Percentiles rank a stretch among this genome's conserved stretches.
Conservation (phyloP, 257 asterid genomes). For the Coffea canephora region DNA sequence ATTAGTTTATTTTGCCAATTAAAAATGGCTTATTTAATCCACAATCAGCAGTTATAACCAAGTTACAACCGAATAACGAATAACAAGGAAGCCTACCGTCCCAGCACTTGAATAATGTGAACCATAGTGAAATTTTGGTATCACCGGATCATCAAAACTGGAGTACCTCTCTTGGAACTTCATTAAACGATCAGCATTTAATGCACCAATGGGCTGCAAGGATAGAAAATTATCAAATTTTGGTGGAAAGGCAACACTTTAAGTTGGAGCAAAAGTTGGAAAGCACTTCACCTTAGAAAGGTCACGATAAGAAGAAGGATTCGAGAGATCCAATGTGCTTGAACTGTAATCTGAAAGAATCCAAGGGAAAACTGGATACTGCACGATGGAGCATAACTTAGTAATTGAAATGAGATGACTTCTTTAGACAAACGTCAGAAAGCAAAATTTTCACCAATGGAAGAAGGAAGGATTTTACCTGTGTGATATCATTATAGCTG, state of each 20-base stretch:
- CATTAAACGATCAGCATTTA: slow-evolving; percentile 73
- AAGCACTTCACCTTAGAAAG: slow-evolving; percentile 74
- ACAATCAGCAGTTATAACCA: not conserved
- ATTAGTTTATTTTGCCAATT: too few relatives aligned
- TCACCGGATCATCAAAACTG: slow-evolving; percentile 89
- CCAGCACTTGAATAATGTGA: slow-evolving; percentile 99
- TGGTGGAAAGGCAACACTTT: slow-evolving; percentile 23
- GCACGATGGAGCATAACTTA: slow-evolving; percentile 36
- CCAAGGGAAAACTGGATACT: slow-evolving; percentile 99
- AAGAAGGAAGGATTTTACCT: slow-evolving; percentile 41
- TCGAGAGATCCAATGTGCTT: slow-evolving; percentile 65
- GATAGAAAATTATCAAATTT: slow-evolving; percentile 11
- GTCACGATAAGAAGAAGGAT: slow-evolving; percentile 87
- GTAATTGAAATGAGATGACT: slow-evolving; percentile 16
- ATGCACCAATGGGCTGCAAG: slow-evolving; percentile 94
- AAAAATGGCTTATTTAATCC: not conserved
- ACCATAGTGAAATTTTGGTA: slow-evolving; percentile 96
- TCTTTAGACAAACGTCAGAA: slow-evolving; percentile 12
- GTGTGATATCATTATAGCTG: slow-evolving; percentile 94
- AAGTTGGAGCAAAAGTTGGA: slow-evolving; percentile 17
- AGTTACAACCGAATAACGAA: slow-evolving; percentile 12
- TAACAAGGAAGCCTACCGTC: slow-evolving; percentile 56
- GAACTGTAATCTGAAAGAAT: slow-evolving; percentile 90
- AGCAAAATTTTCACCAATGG: slow-evolving; percentile 12
- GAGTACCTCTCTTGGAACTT: slow-evolving; percentile 96